Evolutionary conservation across 176 grass and related monocot genomes (phyloP), one percentile per base, ranked within the genome.

Genomic region (Typha latifolia): DNA sequence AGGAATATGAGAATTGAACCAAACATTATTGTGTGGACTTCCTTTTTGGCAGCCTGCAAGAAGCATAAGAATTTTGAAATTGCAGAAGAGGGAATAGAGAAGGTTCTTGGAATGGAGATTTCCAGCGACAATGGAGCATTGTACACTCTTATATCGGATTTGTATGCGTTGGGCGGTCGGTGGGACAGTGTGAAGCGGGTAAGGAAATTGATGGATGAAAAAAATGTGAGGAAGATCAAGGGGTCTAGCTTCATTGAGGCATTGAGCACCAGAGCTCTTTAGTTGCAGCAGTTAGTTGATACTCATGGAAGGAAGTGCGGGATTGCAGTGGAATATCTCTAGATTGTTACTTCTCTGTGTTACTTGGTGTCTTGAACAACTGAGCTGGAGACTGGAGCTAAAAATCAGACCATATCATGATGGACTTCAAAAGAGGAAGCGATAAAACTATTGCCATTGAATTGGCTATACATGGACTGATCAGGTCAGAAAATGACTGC

Each of bases 1-100:
- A 76, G 85, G 80, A 80, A 66, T 69, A 85, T 85, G 87, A 77
- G 49, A 68, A 31, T 85, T 15, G 76, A 90, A 69, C 82, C 79
- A 22, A 90, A 90, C 79, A 5, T 85, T 22, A 51, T 85, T 27
- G 64, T 90, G 43, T 82, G 87, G 87, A 85, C 69, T 51, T 82
- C 82, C 34, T 74, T 85, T 47, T 66, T 90, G 64, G 65, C 55
- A 0, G 87, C 79, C 16, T 85, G 82, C 73, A 82, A 72, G 79
- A 77, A 63, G 61, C 50, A 71, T 4, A 85, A 80, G 73, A 85
- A 90, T 64, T 77, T 90, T 71, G 49, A 82, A 52, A 80, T 85
- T 48, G 82, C 87, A 12, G 5, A 61, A 27, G 50, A 80, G 69
- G 82, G 73, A 62, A 48, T 90, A 0, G 76, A 85, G 79, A 82